Evolutionary conservation across 164 flowering plant genomes (phyloP), one percentile per base, ranked within the genome.

Genomic region (Protea cynaroides): DNA sequence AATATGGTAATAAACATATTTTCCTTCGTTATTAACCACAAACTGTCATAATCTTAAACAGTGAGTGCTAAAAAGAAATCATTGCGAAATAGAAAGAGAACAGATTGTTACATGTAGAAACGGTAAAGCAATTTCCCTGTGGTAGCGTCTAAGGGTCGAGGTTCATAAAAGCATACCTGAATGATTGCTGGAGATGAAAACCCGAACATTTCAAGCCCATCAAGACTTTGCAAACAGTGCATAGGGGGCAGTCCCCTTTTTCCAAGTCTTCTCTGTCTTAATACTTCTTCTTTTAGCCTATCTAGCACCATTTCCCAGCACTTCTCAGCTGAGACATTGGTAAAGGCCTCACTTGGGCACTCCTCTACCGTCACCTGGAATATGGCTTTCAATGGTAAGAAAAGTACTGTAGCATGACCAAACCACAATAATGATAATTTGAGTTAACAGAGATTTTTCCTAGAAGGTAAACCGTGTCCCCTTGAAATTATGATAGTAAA

Each of bases 151-250:
- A 59, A 21, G 17, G 36, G 9, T 53, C 17, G 47, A 54, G 34
- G 25, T 7, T 52, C 21, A 55, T 15, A 9, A 55, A 49, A 49
- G 25, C 19, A 13, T 76, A 91, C 97, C 92, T 82, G 80, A 67
- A 82, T 44, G 40, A 87, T 81, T 14, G 73, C 47, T 37, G 82
- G 81, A 7, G 86, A 85, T 15, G 65, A 76, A 62, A 88, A 87
- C 47, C 97, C 95, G 75, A 91, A 91, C 95, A 91, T 83, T 75
- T 78, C 71, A 65, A 88, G 87, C 43, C 97, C 97, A 73, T 83
- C 66, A 29, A 88, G 65, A 57, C 40, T 61, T 19, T 69, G 66
- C 40, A 73, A 58, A 69, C 71, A 69, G 50, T 72, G 78, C 65
- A 67, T 40, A 25, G 67, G 72, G 3, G 79, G 80, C 52, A 68